phyloP scores from a whole-genome alignment of 2,329 filamentous ascomycete species.

The Fusarium paranaense region DNA sequence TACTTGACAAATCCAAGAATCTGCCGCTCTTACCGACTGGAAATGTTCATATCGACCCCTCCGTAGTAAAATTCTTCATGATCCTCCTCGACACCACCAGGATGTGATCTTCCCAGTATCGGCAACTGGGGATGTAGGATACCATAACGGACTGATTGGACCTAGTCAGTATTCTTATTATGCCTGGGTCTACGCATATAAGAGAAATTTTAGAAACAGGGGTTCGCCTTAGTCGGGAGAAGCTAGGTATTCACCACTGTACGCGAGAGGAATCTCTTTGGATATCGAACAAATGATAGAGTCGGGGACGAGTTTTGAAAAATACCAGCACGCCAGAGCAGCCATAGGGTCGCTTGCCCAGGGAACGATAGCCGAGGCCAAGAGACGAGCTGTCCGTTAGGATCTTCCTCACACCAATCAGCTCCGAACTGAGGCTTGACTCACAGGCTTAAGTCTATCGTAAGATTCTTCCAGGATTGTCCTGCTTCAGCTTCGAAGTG shows the following conservation, averaged over 20 bases:
- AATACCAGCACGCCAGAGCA: conserved; percentile 28
- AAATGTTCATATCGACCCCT: conserved; percentile 29
- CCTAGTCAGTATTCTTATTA: background rate
- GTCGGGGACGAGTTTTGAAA: conserved; percentile 41
- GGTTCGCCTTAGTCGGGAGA: conserved; percentile 50
- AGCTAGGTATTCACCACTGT: conserved; percentile 53
- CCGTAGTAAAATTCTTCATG: too few species aligned
- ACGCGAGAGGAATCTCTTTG: conserved; percentile 50
- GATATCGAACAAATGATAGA: conserved; percentile 15
- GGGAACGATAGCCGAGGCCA: conserved; percentile 47
- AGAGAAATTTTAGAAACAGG: conserved; percentile 33
- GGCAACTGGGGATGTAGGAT: conserved; percentile 40
- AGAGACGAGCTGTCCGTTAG: conserved; percentile 43
- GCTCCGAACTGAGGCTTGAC: conserved; percentile 28
- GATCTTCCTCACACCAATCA: conserved; percentile 31
- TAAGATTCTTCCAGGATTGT: background rate
- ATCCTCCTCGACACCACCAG: conserved; percentile 39
- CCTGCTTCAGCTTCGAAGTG: background rate
- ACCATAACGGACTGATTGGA: conserved; percentile 35
- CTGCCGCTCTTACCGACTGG: conserved; percentile 52
- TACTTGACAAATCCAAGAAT: conserved; percentile 43
- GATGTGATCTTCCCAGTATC: conserved; percentile 46
- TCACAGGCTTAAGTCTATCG: background rate
- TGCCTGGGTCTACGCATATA: background rate
- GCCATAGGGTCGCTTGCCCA: conserved; percentile 47